Base-by-base conservation (phyloP, 139 green algal species). In the Microglena sp. region DNA sequence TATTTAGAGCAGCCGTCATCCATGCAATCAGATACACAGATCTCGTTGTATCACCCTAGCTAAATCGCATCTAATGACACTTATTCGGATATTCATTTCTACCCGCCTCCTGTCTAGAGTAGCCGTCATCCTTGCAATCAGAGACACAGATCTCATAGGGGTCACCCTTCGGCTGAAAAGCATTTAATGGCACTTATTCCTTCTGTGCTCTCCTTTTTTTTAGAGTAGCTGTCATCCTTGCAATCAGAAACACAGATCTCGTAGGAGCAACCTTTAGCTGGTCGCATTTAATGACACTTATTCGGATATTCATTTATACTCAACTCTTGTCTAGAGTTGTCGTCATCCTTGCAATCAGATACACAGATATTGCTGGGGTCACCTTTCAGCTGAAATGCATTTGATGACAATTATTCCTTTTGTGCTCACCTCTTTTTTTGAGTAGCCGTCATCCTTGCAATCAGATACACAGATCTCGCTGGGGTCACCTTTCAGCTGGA, bases 111-210 rank as follows among this genome's bases (percentile, higher is more conserved):
- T 50, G 40, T 18, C 18, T 50, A 11, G 40, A 50, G 40, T 50
- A 50, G 40, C 62, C 26, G 7, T 43, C 7, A 43, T 64, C 18
- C 57, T 43, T 27, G 11, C 62, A 66, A 22, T 76, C 64, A 7
- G 66, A 65, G 36, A 84, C 72, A 46, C 62, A 77, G 8, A 87
- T 58, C 57, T 82, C 78, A 5, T 35, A 40, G 21, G 77, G 75
- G 45, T 76, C 40, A 11, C 56, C 62, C 45, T 80, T 84, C 8
- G 27, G n/a, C n/a, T n/a, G n/a, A n/a, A n/a, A n/a, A n/a, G n/a
- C n/a, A n/a, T n/a, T n/a, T n/a, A n/a, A n/a, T n/a, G n/a, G n/a
- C n/a, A n/a, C n/a, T n/a, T n/a, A n/a, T n/a, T n/a, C n/a, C n/a
- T n/a, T n/a, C n/a, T n/a, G n/a, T n/a, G n/a, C n/a, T n/a, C n/a